Base-by-base conservation (phyloP, 2,329 filamentous ascomycete genomes). In the Parasarocladium wereldwijsianum region DNA sequence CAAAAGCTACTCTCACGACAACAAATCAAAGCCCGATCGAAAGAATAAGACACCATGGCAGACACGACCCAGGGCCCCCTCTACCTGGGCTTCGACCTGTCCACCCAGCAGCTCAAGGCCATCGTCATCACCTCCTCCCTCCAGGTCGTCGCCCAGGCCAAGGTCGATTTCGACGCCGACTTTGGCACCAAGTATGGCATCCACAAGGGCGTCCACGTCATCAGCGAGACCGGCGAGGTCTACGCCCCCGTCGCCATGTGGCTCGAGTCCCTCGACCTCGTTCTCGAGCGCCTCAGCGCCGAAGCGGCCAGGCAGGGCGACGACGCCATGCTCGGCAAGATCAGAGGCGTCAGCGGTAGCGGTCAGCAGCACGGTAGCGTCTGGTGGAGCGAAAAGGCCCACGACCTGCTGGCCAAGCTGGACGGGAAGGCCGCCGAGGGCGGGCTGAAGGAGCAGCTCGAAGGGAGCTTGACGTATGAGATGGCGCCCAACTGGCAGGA, bases 401-500 rank as follows among this genome's bases (percentile, higher is more conserved):
- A 81, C 47, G 45, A 53, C 6, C 46, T 78, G 24, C 64, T 96
- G 24, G 56, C 50, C 4, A 57, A 45, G 9, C 57, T 96, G 24
- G 64, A 82, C 40, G 55, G 55, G 13, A 69, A 68, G 47, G n/a
- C n/a, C n/a, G n/a, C n/a, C n/a, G 17, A 26, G 23, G 24, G 57
- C 65, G 28, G 13, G 1, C 58, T 96, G 26, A 65, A 80, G 29
- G 73, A 80, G 36, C 85, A 93, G 57, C 60, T 96, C 16, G 54
- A 60, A 8, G 59, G 56, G 3, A 80, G 78, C 0, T 82, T 96
- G 47, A 80, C 85, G 11, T 79, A 92, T 51, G 76, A 80, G 4
- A 86, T 76, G 57, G 85, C 83, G 40, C 90, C 90, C 6, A 98
- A 96, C 52, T 98, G 90, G 90, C 90, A 96, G 57, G 90, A 98